Evolutionary conservation across 73 alveolate species (phyloP), one percentile per base, ranked within the genome.

Genomic region (Paramecium primaurelia): DNA sequence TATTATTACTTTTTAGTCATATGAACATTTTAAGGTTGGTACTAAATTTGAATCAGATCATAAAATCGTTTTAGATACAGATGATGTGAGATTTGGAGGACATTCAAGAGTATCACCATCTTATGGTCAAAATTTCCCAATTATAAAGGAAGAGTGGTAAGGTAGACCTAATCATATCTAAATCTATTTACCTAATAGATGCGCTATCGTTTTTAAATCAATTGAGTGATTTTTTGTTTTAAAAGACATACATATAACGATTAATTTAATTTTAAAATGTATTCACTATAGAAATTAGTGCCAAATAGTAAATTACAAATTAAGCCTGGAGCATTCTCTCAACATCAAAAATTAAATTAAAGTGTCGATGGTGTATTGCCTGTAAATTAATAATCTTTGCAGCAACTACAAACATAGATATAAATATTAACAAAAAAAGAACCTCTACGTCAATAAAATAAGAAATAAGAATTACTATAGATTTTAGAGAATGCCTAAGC

Each of bases 1-100:
- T 86, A 32, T 18, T 18, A n/a, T 54, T 54, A 47, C 6, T 2
- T 47, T 0, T 22, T 86, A 96, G 95, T 92, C 99, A 86, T 94
- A 95, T 86, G 99, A 97, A 92, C 95, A 97, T 95, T 97, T 96
- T 95, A 93, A 98, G 94, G 93, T 97, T 4, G 99, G 99, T 11
- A 97, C 99, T 42, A 44, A 86, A 60, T 97, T 98, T 98, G 96
- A 95, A 38, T 91, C 95, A 32, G 98, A 96, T 77, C 99, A 97
- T 94, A 92, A 96, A 51, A 94, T 96, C 47, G 93, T 98, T 58
- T 71, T 98, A 92, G 99, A 97, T 92, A 93, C 99, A 28, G 99
- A 98, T 93, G 98, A 97, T 86, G 93, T 94, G 26, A 94, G 95
- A 71, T 98, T 95, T 93, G 98, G 99, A 25, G 99, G 99, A 2